Percentiles rank a stretch among this genome's conserved stretches.
Evolutionary conservation across 192 early-diverging fungal species (phyloP).

Genomic region (Backusella macrospora): DNA sequence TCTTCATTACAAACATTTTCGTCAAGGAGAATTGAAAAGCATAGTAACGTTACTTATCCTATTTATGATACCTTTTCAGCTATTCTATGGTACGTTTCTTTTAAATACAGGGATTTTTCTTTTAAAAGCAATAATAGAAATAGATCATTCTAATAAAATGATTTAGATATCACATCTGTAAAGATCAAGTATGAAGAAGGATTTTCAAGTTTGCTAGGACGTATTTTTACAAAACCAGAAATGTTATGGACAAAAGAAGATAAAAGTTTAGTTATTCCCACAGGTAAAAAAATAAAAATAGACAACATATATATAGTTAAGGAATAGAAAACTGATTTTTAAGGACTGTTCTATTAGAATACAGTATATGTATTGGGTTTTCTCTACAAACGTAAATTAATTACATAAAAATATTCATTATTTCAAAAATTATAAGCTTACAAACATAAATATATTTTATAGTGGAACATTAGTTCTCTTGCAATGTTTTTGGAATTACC

Average conservation of each 20-base stretch:
- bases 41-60: slow-evolving; percentile 36
- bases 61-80: slow-evolving; percentile 37
- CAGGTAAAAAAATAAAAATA: neutral
- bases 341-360: slow-evolving; percentile 25
- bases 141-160: neutral
- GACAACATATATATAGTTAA: neutral
- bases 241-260: slow-evolving; percentile 34
- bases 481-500: slow-evolving; percentile 51
- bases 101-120: neutral
- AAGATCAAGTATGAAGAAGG: slow-evolving; percentile 46
- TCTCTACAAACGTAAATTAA: slow-evolving; percentile 42
- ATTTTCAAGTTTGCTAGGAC: slow-evolving; percentile 21
- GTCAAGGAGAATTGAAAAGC: slow-evolving; percentile 38
- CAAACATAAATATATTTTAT: neutral
- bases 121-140: neutral
- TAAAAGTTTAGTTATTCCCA: slow-evolving; percentile 30
- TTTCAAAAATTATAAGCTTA: neutral
- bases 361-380: slow-evolving; percentile 42
- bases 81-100: slow-evolving; percentile 33
- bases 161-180: slow-evolving; percentile 33
- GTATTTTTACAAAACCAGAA: slow-evolving; percentile 31
- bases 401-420: neutral
- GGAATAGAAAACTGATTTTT: too few relatives aligned
- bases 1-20: slow-evolving; percentile 22
- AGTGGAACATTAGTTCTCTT: slow-evolving; percentile 44